phyloP scores from a whole-genome alignment of 257 asterid genomes.

The Plantago ovata region DNA sequence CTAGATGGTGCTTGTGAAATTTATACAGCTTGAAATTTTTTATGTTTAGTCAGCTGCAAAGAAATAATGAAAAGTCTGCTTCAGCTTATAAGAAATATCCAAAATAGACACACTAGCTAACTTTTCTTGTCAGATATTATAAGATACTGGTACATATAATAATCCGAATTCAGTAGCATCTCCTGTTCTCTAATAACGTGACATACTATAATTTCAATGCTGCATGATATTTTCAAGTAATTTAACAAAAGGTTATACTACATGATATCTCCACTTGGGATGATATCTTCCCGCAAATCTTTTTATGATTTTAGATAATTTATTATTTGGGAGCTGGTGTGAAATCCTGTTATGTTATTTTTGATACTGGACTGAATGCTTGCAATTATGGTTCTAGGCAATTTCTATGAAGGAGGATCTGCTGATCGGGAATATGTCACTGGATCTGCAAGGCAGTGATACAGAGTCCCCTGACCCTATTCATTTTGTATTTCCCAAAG shows the following conservation, averaged over 20 bases:
- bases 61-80: constrained; percentile 1
- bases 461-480: constrained; percentile 39
- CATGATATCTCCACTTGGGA: not conserved
- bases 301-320: no score
- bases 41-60: constrained; percentile 1
- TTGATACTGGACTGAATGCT: constrained; percentile 12
- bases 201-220: not conserved
- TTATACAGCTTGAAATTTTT: not conserved
- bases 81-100: not conserved
- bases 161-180: not conserved
- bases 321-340: no score
- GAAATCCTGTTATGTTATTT: not conserved
- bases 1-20: not conserved
- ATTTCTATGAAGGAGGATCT: constrained; percentile 71
- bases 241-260: constrained; percentile 2
- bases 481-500: constrained; percentile 62
- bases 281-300: not conserved
- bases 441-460: constrained; percentile 47
- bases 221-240: constrained; percentile 5
- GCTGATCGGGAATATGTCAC: constrained; percentile 66
- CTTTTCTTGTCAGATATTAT: constrained; percentile 5
- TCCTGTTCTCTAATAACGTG: not conserved
- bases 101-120: not conserved
- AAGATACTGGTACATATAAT: not conserved
- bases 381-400: constrained; percentile 44